A percentile compares a stretch with the other conserved stretches of the same genome.
Evolutionary conservation across 169 alveolate species (phyloP).

Genomic region (Plasmodium falciparum): DNA sequence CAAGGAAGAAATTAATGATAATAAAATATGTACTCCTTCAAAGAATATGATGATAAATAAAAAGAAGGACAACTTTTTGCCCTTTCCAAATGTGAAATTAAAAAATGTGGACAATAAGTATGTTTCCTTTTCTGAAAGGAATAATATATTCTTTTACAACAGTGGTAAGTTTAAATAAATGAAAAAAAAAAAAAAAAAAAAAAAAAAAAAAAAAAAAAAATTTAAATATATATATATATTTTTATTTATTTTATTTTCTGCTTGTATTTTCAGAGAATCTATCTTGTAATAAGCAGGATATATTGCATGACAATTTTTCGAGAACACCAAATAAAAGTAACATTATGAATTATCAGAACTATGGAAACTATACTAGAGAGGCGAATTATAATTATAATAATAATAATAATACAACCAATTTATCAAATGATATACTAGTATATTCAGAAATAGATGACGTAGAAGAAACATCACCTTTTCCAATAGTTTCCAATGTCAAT

Average conservation of each 20-base stretch:
- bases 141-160: constrained; percentile 27
- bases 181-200: not conserved
- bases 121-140: constrained; percentile 47
- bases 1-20: constrained; percentile 6
- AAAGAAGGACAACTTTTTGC: not conserved
- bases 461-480: constrained; percentile 71
- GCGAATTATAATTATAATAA: constrained; percentile 6
- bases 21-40: constrained; percentile 3
- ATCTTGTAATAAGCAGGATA: not conserved
- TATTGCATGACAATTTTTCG: not conserved
- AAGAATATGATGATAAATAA: constrained; percentile 9
- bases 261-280: not conserved
- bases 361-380: constrained; percentile 6
- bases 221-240: not conserved
- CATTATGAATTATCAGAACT: not conserved
- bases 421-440: constrained; percentile 18
- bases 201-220: not conserved
- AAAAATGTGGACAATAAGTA: constrained; percentile 18
- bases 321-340: not conserved
- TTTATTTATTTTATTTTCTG: not conserved
- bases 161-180: not conserved
- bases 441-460: constrained; percentile 63
- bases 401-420: constrained; percentile 13
- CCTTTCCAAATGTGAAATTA: constrained; percentile 10
- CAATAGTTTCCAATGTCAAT: constrained; percentile 50